Evolutionary conservation across 1,284 basidiomycete species (phyloP).

Genomic region (Schizophyllum amplum): DNA sequence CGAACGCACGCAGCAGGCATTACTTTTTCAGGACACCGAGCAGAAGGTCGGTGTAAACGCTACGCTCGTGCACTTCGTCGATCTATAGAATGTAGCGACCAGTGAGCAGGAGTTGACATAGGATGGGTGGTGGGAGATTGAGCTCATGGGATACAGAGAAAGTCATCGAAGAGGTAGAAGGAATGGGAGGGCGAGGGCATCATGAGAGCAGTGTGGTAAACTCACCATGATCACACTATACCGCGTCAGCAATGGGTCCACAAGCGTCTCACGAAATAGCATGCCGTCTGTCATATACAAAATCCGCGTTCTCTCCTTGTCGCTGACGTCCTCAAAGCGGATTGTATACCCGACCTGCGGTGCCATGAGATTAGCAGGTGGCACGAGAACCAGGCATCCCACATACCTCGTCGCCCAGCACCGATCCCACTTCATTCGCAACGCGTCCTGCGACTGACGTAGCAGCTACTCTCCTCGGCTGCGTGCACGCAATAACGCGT

Average conservation of each 20-base stretch:
- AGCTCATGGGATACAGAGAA: no score
- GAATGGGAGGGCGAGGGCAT: not conserved
- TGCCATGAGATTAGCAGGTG: not conserved
- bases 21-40: slow-evolving; percentile 91
- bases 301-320: slow-evolving; percentile 78
- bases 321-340: slow-evolving; percentile 91
- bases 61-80: slow-evolving; percentile 96
- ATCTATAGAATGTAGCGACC: slow-evolving; percentile 41
- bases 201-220: slow-evolving; percentile 6
- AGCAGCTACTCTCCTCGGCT: slow-evolving; percentile 92
- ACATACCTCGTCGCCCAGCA: slow-evolving; percentile 84
- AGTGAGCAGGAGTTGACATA: slow-evolving; percentile 9
- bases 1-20: slow-evolving; percentile 10
- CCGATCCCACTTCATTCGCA: slow-evolving; percentile 80
- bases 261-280: slow-evolving; percentile 90
- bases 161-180: not conserved
- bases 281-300: slow-evolving; percentile 98
- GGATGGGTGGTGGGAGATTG: no score
- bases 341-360: slow-evolving; percentile 92
- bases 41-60: slow-evolving; percentile 89
- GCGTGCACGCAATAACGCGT: slow-evolving; percentile 83
- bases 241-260: slow-evolving; percentile 80
- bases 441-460: slow-evolving; percentile 91
- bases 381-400: not conserved
- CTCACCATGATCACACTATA: slow-evolving; percentile 94